These are phyloP conservation scores for Xanthoparmelia taractica DNA, from an alignment of 495 filamentous ascomycete species.

Conservation along the genomic window DNA sequence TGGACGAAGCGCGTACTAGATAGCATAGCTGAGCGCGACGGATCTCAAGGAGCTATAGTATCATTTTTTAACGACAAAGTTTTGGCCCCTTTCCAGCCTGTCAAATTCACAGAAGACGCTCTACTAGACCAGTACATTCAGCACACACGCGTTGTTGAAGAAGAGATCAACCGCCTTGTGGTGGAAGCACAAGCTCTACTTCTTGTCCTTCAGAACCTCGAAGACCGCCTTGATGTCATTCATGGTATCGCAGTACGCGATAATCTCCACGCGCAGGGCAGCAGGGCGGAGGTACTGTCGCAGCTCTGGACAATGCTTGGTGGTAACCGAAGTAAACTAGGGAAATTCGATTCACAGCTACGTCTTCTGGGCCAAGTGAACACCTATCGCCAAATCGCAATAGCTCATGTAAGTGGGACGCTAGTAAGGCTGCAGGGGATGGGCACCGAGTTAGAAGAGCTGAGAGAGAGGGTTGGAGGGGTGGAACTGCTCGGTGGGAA, in stretches of 20 bases:
- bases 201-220: constrained; percentile 49
- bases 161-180: constrained; percentile 55
- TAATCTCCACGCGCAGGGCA: constrained; percentile 38
- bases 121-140: constrained; percentile 56
- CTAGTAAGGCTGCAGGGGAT: constrained; percentile 61
- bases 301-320: constrained; percentile 65
- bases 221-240: constrained; percentile 56
- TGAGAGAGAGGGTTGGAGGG: constrained; percentile 55
- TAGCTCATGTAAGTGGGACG: constrained; percentile 49
- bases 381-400: constrained; percentile 51
- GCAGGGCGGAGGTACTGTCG: constrained; percentile 52
- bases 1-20: constrained; percentile 52
- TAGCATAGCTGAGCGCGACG: constrained; percentile 35
- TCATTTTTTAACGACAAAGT: constrained; percentile 37
- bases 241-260: constrained; percentile 54
- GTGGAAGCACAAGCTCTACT: constrained; percentile 57
- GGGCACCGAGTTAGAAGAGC: constrained; percentile 54
- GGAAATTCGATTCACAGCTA: constrained; percentile 52
- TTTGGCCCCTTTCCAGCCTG: constrained; percentile 52
- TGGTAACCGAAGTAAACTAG: constrained; percentile 47
- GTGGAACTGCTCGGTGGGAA: constrained; percentile 47
- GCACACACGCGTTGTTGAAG: constrained; percentile 56
- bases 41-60: constrained; percentile 32
- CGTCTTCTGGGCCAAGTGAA: constrained; percentile 50
- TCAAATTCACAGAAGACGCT: constrained; percentile 43